These are phyloP conservation scores for Myxozyma udenii DNA, from an alignment of 805 yeast species.

Conservation along the genomic window DNA sequence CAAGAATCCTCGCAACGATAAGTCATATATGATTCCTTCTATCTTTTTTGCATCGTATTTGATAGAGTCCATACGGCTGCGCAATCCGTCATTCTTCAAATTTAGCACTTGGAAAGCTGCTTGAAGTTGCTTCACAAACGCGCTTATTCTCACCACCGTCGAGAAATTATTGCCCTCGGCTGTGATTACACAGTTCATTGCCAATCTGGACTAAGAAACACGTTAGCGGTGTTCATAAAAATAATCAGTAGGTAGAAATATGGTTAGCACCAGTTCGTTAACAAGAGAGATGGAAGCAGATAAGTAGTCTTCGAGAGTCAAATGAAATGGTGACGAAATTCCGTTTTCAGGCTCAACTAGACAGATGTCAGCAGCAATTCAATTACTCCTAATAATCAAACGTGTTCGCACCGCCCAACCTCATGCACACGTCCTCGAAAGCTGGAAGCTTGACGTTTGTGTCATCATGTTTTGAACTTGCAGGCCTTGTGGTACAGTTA, in stretches of 20 bases:
- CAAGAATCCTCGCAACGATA: conserved; percentile 30
- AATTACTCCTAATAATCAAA: too few species aligned
- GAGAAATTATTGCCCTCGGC: conserved; percentile 18
- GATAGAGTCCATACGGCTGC: conserved; percentile 35
- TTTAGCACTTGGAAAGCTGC: conserved; percentile 34
- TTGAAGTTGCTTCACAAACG: conserved; percentile 34
- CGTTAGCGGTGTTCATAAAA: too few species aligned
- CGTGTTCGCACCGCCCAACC: too few species aligned
- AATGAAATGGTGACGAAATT: too few species aligned
- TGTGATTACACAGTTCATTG: conserved; percentile 34
- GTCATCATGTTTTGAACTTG: too few species aligned
- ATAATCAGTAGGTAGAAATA: too few species aligned
- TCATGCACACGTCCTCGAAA: too few species aligned
- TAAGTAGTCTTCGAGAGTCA: not conserved
- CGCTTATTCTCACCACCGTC: conserved; percentile 22
- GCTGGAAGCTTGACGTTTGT: too few species aligned
- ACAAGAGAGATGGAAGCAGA: not conserved
- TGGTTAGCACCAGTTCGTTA: conserved; percentile 16
- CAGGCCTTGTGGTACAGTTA: too few species aligned
- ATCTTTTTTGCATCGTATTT: conserved; percentile 38
- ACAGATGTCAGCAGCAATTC: too few species aligned
- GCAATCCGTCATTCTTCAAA: conserved; percentile 36
- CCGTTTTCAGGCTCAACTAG: too few species aligned
- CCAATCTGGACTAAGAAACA: too few species aligned
- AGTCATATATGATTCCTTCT: conserved; percentile 36